phyloP scores from a whole-genome alignment of 306 rosid genomes.

The Mucuna pruriens region DNA sequence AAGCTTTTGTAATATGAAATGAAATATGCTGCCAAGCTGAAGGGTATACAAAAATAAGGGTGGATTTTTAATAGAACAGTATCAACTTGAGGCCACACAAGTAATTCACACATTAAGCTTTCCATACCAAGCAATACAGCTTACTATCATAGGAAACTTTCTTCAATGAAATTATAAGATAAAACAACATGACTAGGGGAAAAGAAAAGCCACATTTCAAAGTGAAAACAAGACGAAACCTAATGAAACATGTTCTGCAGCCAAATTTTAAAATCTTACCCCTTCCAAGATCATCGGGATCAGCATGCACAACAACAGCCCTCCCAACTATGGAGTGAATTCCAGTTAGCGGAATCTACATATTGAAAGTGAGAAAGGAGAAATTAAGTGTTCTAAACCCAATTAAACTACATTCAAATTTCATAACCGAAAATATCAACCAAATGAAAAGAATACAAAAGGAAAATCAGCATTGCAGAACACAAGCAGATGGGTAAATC shows the following conservation, averaged over 20 bases:
- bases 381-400: conserved; percentile 13
- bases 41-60: neutral
- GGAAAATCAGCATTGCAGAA: neutral
- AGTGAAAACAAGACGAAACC: conserved; percentile 5
- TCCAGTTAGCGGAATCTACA: conserved; percentile 64
- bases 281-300: conserved; percentile 79
- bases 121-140: neutral
- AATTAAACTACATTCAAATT: neutral
- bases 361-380: conserved; percentile 11
- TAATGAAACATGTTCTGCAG: neutral
- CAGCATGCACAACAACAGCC: conserved; percentile 77
- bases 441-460: neutral
- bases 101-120: neutral
- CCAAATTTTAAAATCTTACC: conserved; percentile 50
- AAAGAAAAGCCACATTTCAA: conserved; percentile 1
- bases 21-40: neutral
- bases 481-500: conserved; percentile 1
- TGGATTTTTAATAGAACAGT: neutral
- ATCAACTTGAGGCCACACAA: neutral
- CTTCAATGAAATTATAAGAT: neutral
- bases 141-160: neutral
- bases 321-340: conserved; percentile 71
- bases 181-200: conserved; percentile 11
- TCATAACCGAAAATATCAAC: neutral
- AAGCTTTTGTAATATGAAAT: neutral